phyloP scores from a whole-genome alignment of 805 yeast species.

The Starmerella sp. region DNA sequence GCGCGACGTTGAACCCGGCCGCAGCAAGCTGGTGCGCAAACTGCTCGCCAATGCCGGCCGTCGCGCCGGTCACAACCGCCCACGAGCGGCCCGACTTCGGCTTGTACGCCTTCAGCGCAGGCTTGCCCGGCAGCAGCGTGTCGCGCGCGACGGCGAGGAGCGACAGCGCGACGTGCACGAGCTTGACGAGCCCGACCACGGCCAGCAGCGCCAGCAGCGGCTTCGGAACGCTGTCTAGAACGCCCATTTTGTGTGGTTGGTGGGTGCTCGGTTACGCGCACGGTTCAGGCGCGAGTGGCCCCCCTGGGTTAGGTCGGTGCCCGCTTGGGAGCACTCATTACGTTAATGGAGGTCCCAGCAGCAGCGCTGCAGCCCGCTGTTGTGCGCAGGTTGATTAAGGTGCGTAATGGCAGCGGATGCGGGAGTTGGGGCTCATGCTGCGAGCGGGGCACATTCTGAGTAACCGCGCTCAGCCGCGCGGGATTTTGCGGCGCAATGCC shows the following conservation, averaged over 20 bases:
- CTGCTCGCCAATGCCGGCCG: slow-evolving; percentile 96
- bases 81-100: slow-evolving; percentile 39
- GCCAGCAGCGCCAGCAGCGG: slow-evolving; percentile 5
- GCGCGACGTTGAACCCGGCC: slow-evolving; percentile 69
- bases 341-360: too few species aligned
- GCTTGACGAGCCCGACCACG: slow-evolving; percentile 12
- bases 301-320: too few species aligned
- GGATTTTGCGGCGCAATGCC: background rate
- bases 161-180: slow-evolving; percentile 3
- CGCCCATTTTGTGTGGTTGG: background rate
- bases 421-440: too few species aligned
- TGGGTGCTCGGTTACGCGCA: too few species aligned
- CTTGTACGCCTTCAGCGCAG: slow-evolving; percentile 11
- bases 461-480: background rate
- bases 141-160: slow-evolving; percentile 10
- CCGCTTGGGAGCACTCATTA: too few species aligned
- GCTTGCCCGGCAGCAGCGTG: slow-evolving; percentile 15
- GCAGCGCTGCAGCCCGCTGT: too few species aligned
- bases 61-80: slow-evolving; percentile 96
- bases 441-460: too few species aligned
- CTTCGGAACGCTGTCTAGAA: slow-evolving; percentile 5
- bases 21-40: slow-evolving; percentile 75
- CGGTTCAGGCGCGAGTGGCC: too few species aligned
- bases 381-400: background rate
- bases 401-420: background rate